phyloP scores from a whole-genome alignment of 495 filamentous ascomycete genomes.

The Xanthoparmelia taractica region DNA sequence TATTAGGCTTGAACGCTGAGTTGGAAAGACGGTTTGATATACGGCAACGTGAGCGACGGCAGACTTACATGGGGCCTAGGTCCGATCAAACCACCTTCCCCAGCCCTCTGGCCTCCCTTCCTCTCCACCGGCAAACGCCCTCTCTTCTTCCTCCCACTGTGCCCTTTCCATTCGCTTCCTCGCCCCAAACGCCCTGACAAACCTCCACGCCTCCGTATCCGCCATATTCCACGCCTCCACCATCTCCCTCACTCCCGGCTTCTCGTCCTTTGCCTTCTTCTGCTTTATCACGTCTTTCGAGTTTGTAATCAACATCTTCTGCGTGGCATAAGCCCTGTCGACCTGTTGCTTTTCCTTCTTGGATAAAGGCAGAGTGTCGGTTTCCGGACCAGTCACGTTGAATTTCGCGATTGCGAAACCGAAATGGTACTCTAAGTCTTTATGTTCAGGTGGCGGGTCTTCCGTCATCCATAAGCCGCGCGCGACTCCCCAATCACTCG shows the following conservation, averaged over 20 bases:
- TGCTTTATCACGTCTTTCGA: conserved; percentile 48
- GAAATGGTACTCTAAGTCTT: conserved; percentile 76
- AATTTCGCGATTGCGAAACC: conserved; percentile 67
- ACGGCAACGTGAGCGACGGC: neutral
- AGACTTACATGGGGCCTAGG: neutral
- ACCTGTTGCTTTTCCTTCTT: conserved; percentile 33
- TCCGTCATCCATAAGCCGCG: conserved; percentile 75
- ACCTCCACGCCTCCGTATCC: conserved; percentile 89
- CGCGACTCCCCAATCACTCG: conserved; percentile 48
- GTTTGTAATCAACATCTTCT: conserved; percentile 55
- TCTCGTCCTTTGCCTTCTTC: conserved; percentile 30
- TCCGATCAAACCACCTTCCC: conserved; percentile 23
- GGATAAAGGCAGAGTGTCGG: conserved; percentile 11
- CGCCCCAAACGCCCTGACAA: conserved; percentile 66
- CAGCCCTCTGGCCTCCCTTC: conserved; percentile 11
- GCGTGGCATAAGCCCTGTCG: conserved; percentile 38
- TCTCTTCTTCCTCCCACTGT: conserved; percentile 67
- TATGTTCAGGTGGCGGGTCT: conserved; percentile 48
- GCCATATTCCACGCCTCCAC: conserved; percentile 91
- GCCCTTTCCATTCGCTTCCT: conserved; percentile 50
- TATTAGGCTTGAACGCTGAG: neutral
- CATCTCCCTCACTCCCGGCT: conserved; percentile 23
- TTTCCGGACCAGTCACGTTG: conserved; percentile 23
- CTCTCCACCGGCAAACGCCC: conserved; percentile 48
- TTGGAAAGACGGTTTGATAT: neutral